These are phyloP conservation scores for Auriscalpium microsporum DNA, from an alignment of 768 basidiomycete species.

Conservation along the genomic window DNA sequence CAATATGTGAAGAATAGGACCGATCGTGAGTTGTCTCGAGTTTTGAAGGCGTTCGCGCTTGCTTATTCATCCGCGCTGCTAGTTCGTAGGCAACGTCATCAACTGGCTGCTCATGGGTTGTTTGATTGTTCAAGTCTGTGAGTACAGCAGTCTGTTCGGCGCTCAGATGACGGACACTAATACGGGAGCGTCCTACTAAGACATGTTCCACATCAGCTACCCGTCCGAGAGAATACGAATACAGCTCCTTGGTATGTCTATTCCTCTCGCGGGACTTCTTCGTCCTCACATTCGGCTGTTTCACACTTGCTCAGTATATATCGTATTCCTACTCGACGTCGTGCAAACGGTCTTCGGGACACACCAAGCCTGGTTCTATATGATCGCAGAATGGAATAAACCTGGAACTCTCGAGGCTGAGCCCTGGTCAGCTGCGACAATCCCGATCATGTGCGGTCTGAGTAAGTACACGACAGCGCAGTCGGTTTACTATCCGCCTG, in stretches of 20 bases:
- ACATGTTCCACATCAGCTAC: neutral
- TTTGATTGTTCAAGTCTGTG: constrained; percentile 5
- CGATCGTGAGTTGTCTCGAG: neutral
- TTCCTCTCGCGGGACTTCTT: neutral
- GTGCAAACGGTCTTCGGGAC: constrained; percentile 18
- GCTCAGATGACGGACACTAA: no score
- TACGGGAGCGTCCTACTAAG: neutral
- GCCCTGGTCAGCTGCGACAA: constrained; percentile 10
- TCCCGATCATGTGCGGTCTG: constrained; percentile 14
- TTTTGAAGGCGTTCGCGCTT: neutral
- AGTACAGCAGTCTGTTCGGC: neutral
- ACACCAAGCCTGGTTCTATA: constrained; percentile 15
- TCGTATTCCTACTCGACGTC: constrained; percentile 11
- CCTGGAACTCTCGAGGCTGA: constrained; percentile 8
- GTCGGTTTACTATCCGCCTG: no score
- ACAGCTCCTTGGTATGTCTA: neutral
- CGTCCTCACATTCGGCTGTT: neutral
- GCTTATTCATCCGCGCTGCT: neutral
- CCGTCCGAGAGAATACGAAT: neutral
- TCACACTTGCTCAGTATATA: neutral
- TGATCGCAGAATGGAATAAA: constrained; percentile 19
- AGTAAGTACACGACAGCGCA: constrained; percentile 2
- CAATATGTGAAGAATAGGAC: neutral
- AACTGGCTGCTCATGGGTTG: constrained; percentile 7
- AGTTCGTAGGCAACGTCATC: constrained; percentile 7